Percentiles rank a stretch among this genome's conserved stretches.
Conservation (phyloP, 2,329 filamentous ascomycete genomes). For the Metarhizium anisopliae region DNA sequence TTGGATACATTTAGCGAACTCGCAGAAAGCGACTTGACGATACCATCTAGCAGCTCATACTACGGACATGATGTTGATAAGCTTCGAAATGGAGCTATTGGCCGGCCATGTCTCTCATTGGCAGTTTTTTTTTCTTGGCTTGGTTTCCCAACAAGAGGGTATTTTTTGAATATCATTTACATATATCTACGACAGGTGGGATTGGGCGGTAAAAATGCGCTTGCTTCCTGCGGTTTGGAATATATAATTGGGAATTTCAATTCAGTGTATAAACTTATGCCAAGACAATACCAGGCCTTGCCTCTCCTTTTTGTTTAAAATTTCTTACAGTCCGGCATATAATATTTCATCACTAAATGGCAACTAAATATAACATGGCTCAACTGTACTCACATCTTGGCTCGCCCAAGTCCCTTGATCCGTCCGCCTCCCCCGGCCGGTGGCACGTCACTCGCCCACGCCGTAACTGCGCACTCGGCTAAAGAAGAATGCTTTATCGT, state of each 20-base stretch:
- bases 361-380: neutral
- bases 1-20: neutral
- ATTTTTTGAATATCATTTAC: too few relatives aligned
- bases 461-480: slow-evolving; percentile 58
- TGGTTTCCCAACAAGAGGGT: too few relatives aligned
- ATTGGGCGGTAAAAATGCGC: neutral
- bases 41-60: neutral
- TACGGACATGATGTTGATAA: neutral
- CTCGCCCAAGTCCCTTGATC: neutral
- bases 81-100: neutral
- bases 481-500: slow-evolving; percentile 59
- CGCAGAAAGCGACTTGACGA: neutral
- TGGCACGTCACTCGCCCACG: slow-evolving; percentile 24
- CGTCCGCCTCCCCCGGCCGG: neutral
- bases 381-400: too few relatives aligned
- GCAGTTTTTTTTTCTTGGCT: too few relatives aligned
- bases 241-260: neutral
- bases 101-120: too few relatives aligned
- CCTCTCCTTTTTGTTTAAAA: too few relatives aligned
- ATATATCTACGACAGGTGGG: neutral
- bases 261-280: too few relatives aligned
- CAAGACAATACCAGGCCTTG: too few relatives aligned
- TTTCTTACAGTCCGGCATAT: neutral
- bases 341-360: neutral
- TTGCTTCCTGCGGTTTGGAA: neutral